A percentile compares a stretch with the other conserved stretches of the same genome.
Conservation (phyloP, 2,329 filamentous ascomycete genomes). For the Diplodia sapinea region DNA sequence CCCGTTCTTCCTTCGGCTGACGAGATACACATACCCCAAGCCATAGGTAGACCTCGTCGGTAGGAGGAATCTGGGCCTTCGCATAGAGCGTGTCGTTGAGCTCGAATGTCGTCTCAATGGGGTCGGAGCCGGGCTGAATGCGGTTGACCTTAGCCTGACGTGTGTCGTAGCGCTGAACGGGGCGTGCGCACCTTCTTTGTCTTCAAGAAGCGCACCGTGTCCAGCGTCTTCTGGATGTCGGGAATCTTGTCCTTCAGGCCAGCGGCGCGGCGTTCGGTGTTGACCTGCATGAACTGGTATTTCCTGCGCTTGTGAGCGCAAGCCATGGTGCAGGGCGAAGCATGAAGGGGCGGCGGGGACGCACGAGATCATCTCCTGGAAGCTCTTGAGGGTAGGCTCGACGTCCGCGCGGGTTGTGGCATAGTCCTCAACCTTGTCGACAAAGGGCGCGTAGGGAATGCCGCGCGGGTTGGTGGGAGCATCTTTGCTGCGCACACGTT, state of each 20-base stretch:
- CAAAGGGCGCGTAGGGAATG: constrained; percentile 83
- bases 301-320: constrained; percentile 64
- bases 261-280: constrained; percentile 79
- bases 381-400: constrained; percentile 78
- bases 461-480: constrained; percentile 76
- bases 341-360: constrained; percentile 34
- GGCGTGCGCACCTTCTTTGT: constrained; percentile 66
- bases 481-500: constrained; percentile 45
- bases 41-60: constrained; percentile 95
- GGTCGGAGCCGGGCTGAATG: constrained; percentile 58
- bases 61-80: constrained; percentile 79
- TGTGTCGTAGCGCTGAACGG: neutral
- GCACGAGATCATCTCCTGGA: constrained; percentile 93
- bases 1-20: neutral
- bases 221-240: constrained; percentile 94
- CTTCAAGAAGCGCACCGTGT: constrained; percentile 86
- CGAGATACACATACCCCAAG: constrained; percentile 70
- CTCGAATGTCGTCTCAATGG: constrained; percentile 92
- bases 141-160: constrained; percentile 48
- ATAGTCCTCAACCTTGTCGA: constrained; percentile 89
- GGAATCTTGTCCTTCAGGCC: constrained; percentile 94
- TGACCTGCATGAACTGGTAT: constrained; percentile 99
- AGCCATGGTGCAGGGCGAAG: constrained; percentile 33
- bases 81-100: constrained; percentile 95
- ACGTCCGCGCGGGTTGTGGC: constrained; percentile 78